Evolutionary conservation across 1,139 yeast species (phyloP), one percentile per base, ranked within the genome.

Genomic region (Saccharomyces hybrid): DNA sequence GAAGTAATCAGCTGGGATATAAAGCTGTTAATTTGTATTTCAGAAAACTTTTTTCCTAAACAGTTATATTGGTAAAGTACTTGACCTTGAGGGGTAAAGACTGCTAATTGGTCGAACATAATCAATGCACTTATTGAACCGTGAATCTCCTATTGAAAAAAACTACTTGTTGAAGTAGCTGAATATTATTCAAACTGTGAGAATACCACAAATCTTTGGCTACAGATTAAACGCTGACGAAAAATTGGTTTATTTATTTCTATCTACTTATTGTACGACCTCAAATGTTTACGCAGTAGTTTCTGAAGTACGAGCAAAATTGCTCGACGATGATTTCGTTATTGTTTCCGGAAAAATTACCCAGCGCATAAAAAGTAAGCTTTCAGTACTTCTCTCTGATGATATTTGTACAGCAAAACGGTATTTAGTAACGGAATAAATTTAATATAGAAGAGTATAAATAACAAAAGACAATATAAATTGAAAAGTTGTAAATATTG

Each of bases 21-120:
- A 61, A 83, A 74, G 29, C 77, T 75, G 50, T 78, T 73, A 52
- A 84, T 74, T 53, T 83, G 76, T 5, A 76, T 63, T 60, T 82
- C 83, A 49, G 81, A 68, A 16, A 81, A 73, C 41, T 78, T 73
- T 53, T 73, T 74, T 50, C 77, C 75, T 8, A 73, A 69, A 42
- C 78, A 73, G 49, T 64, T 66, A 55, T 75, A 73, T 58, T 76
- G 75, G 76, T 80, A 83, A 20, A 80, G 70, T 13, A 84, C 85
- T 25, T 78, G 70, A 0, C 89, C 89, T 8, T 82, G 77, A 0
- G 79, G 75, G 2, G 81, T 75, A 69, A 83, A 82, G 1, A 83
- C 74, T 11, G 78, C 68, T 56, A 82, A 73, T 60, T 79, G 81
- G 58, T 80, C 85, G 53, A 82, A 74, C 85, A 81, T 81, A 38